Base-by-base conservation (phyloP, 2,329 filamentous ascomycete genomes). In the Orbilia javanica region DNA sequence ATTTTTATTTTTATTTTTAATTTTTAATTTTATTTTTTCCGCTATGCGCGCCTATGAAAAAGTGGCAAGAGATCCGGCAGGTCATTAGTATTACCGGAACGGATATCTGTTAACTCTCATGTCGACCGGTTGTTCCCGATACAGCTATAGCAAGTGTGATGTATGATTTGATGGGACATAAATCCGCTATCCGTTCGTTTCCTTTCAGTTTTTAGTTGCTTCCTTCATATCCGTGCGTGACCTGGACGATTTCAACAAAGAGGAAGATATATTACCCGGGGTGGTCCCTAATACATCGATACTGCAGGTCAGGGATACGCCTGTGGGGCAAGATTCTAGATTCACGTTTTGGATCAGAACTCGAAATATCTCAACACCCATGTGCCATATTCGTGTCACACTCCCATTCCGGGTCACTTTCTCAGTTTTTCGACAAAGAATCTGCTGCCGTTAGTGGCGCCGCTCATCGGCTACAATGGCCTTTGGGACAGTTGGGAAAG, bases 321-420 rank as follows among this genome's bases (percentile, higher is more conserved):
- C 42, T 44, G 55, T 39, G 34, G 34, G 42, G 46, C 6, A 52
- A 52, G 34, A 52, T 46, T 72, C 68, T 65, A 55, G 68, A 72
- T 72, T 60, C 68, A 46, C 42, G 39, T 52, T 22, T 50, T 25
- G 29, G 22, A 50, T 31, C 42, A 18, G 20, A 44, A 46, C 52
- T 31, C 55, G 34, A 60, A 39, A 60, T 57, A 46, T 27, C 57
- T 63, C 36, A 53, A 46, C 22, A 64, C 31, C 60, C 64, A 67
- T 67, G 64, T 55, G 64, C 42, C 34, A 42, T 42, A 20, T 55
- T 53, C 64, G 64, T 67, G 64, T 67, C 64, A 67, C 64, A 50
- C 31, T 42, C 52, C 48, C 39, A 46, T 70, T 60, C 39, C 22
- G 15, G 25, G 20, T 25, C 39, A 46, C 10, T n/a, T 27, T 52